Conservation (phyloP, 2,329 filamentous ascomycete species). For the Fusarium beomiforme region DNA sequence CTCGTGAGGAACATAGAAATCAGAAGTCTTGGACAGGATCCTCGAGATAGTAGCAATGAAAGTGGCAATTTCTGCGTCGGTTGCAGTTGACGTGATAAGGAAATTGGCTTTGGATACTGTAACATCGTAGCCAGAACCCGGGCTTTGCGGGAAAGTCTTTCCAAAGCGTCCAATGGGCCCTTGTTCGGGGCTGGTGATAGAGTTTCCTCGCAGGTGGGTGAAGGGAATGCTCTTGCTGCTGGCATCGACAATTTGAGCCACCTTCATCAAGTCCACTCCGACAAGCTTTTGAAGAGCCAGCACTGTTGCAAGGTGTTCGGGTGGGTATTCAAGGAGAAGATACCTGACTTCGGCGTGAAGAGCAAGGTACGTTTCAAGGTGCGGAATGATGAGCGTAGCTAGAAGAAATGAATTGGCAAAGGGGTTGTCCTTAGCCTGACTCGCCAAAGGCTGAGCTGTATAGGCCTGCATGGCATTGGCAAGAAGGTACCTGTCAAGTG, state of each 20-base stretch:
- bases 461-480: conserved; percentile 69
- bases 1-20: conserved; percentile 58
- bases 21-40: conserved; percentile 45
- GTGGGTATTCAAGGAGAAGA: conserved; percentile 67
- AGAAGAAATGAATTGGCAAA: conserved; percentile 64
- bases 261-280: conserved; percentile 65
- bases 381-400: conserved; percentile 67
- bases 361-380: conserved; percentile 68
- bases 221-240: conserved; percentile 52
- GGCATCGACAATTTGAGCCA: conserved; percentile 65
- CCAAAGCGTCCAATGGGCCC: conserved; percentile 31
- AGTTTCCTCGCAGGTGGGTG: conserved; percentile 51
- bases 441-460: conserved; percentile 60
- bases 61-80: conserved; percentile 61
- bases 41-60: conserved; percentile 65
- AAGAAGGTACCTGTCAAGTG: conserved; percentile 62
- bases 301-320: conserved; percentile 65
- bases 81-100: conserved; percentile 65
- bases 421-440: conserved; percentile 63
- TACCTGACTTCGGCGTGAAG: conserved; percentile 63
- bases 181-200: conserved; percentile 43
- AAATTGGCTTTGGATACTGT: conserved; percentile 65
- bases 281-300: conserved; percentile 67
- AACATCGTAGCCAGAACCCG: conserved; percentile 43
- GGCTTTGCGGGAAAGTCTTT: conserved; percentile 34